Percentiles rank a stretch among this genome's conserved stretches.
phyloP scores from a whole-genome alignment of 805 yeast genomes.

The Saccharomycopsis schoenii region DNA sequence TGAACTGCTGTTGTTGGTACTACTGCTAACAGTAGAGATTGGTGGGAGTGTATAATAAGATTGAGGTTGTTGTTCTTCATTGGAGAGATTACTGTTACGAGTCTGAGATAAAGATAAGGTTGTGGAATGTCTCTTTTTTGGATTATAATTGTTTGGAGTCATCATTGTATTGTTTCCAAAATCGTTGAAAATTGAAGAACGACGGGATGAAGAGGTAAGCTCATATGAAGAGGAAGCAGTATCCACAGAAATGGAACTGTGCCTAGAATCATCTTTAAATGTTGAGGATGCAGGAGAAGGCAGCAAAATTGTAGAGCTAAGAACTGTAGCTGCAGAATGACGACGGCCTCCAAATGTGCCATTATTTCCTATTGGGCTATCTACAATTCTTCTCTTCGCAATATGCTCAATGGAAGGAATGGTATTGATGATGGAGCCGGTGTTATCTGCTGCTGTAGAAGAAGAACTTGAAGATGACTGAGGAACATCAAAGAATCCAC shows the following conservation, averaged over 20 bases:
- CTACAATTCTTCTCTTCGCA: constrained; percentile 14
- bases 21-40: not conserved
- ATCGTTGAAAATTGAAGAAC: constrained; percentile 9
- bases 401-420: not conserved
- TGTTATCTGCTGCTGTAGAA: not conserved
- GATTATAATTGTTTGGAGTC: not conserved
- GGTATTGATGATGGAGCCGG: not conserved
- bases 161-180: not conserved
- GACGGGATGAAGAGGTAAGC: constrained; percentile 7
- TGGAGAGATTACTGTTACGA: not conserved
- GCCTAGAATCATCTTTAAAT: constrained; percentile 3
- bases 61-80: not conserved
- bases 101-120: not conserved
- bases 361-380: not conserved
- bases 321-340: constrained; percentile 17
- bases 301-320: not conserved
- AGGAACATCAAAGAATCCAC: not conserved
- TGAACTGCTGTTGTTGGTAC: not conserved
- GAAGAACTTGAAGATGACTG: not conserved
- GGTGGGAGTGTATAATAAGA: not conserved
- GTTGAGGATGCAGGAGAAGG: constrained; percentile 12
- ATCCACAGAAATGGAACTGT: constrained; percentile 14
- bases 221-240: constrained; percentile 9
- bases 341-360: constrained; percentile 6
- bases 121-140: not conserved